Conservation (phyloP, 2,329 filamentous ascomycete species). For the Epichloe baconii region DNA sequence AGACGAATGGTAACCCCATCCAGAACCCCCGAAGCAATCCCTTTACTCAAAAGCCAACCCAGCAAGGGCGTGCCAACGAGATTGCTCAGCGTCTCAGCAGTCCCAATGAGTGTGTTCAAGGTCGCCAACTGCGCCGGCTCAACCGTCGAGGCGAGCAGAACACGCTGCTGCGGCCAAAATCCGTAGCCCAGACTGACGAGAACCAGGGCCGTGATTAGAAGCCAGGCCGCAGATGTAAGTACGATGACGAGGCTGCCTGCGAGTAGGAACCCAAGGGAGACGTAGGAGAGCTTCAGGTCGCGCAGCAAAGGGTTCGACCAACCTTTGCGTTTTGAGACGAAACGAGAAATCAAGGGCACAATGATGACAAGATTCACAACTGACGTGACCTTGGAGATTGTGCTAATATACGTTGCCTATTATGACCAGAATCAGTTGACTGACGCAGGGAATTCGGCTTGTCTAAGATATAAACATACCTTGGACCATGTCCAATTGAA, state of each 20-base stretch:
- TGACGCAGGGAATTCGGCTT: not conserved
- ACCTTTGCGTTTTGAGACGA: not conserved
- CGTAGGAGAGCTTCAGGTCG: not conserved
- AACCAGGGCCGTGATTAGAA: not conserved
- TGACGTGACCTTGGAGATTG: not conserved
- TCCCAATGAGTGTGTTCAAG: not conserved
- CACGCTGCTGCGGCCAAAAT: not conserved
- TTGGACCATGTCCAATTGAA: not conserved
- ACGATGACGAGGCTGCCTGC: not conserved
- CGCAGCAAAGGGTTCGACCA: not conserved
- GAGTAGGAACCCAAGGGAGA: not conserved
- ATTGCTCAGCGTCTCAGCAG: not conserved
- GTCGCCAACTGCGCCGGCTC: not conserved
- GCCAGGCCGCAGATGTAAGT: not conserved
- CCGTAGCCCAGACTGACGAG: not conserved
- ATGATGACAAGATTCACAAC: not conserved
- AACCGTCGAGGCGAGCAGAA: not conserved
- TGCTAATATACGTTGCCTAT: not conserved
- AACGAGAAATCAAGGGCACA: not conserved
- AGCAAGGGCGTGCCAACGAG: not conserved
- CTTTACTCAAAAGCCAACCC: not conserved
- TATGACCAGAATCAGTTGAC: not conserved
- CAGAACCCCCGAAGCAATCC: not conserved
- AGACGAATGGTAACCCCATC: not conserved
- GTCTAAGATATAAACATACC: not conserved